phyloP scores from a whole-genome alignment of 805 yeast species.

The Sungouiozyma intestinalis region DNA sequence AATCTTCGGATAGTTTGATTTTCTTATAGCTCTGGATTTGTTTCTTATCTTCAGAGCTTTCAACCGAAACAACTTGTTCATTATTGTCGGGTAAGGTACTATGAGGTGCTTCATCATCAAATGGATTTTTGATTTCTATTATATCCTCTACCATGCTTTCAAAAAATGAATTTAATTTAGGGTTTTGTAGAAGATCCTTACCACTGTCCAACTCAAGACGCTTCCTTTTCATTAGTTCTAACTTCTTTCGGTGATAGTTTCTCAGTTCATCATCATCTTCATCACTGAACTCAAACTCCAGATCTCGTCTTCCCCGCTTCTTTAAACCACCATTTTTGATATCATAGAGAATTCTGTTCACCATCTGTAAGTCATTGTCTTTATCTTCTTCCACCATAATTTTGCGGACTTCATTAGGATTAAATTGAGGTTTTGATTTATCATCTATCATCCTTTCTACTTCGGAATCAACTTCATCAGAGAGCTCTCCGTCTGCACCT shows the following conservation, averaged over 20 bases:
- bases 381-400: slow-evolving; percentile 50
- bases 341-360: slow-evolving; percentile 60
- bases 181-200: slow-evolving; percentile 37
- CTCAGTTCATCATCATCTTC: slow-evolving; percentile 48
- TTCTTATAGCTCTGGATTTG: slow-evolving; percentile 17
- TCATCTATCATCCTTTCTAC: slow-evolving; percentile 75
- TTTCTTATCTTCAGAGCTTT: not conserved
- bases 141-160: slow-evolving; percentile 47
- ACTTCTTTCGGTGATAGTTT: slow-evolving; percentile 33
- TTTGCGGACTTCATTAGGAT: slow-evolving; percentile 48
- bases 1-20: slow-evolving; percentile 39
- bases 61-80: not conserved
- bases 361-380: slow-evolving; percentile 49
- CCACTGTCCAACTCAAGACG: slow-evolving; percentile 35
- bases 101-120: slow-evolving; percentile 20
- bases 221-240: slow-evolving; percentile 39
- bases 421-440: slow-evolving; percentile 43
- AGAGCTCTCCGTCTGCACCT: slow-evolving; percentile 51
- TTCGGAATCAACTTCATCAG: slow-evolving; percentile 53
- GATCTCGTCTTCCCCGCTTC: slow-evolving; percentile 42
- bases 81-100: not conserved
- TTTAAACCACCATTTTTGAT: slow-evolving; percentile 62
- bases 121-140: slow-evolving; percentile 24
- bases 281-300: slow-evolving; percentile 59
- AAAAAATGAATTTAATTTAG: slow-evolving; percentile 57